Conservation (phyloP, 306 rosid species). For the Corylus americana region DNA sequence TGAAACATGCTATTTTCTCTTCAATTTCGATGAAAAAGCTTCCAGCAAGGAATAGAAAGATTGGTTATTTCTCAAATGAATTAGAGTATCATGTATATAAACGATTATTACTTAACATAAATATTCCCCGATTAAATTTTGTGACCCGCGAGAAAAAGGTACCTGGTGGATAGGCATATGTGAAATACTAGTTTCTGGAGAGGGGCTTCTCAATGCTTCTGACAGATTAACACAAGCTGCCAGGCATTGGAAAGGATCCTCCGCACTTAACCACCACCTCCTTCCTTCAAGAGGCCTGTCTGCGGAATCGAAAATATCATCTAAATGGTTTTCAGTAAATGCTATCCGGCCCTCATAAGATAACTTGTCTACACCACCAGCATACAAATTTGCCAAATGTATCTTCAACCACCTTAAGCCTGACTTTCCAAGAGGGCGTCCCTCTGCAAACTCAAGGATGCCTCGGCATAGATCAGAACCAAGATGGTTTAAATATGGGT, state of each 20-base stretch:
- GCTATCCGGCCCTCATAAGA: conserved; percentile 64
- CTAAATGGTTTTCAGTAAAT: conserved; percentile 71
- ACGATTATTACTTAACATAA: neutral
- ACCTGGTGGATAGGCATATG: conserved; percentile 96
- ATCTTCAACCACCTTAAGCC: conserved; percentile 94
- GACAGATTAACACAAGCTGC: conserved; percentile 83
- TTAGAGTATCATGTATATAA: conserved; percentile 3
- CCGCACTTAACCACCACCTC: conserved; percentile 95
- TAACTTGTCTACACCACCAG: conserved; percentile 87
- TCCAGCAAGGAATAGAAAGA: conserved; percentile 8
- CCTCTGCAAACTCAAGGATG: conserved; percentile 86
- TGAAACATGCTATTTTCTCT: neutral
- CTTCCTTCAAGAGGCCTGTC: conserved; percentile 91
- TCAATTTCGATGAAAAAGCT: neutral
- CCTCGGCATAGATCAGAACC: conserved; percentile 99
- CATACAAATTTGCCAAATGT: conserved; percentile 93
- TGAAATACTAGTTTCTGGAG: conserved; percentile 80
- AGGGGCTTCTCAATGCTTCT: conserved; percentile 86
- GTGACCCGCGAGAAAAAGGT: conserved; percentile 18
- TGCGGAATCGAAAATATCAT: conserved; percentile 77
- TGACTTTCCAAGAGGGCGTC: conserved; percentile 78
- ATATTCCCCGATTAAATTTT: conserved; percentile 17
- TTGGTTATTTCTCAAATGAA: neutral
- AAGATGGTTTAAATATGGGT: conserved; percentile 91
- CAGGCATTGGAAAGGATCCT: conserved; percentile 97